phyloP scores from a whole-genome alignment of 2,329 filamentous ascomycete species.

The Paecilomyces sp. region DNA sequence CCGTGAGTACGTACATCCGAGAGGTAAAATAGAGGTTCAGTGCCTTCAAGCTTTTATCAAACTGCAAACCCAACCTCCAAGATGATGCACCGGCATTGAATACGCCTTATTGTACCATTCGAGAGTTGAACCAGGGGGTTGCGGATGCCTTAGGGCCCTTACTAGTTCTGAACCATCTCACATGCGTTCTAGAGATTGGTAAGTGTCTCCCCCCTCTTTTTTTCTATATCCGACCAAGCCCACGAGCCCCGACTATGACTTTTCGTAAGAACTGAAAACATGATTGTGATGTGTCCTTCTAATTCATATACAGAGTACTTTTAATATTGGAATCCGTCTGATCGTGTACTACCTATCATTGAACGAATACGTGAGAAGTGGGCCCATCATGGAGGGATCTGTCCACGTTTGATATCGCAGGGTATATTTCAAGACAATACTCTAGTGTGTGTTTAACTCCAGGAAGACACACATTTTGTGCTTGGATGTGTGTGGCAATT shows the following conservation, averaged over 20 bases:
- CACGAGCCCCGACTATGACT: not conserved
- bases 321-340: not conserved
- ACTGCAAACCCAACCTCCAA: not conserved
- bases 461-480: not conserved
- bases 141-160: not conserved
- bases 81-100: not conserved
- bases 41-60: not conserved
- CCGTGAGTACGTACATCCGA: constrained; percentile 4
- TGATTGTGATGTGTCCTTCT: not conserved
- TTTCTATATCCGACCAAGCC: not conserved
- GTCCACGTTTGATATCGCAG: constrained; percentile 13
- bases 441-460: not conserved
- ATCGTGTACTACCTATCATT: not conserved
- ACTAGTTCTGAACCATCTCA: not conserved
- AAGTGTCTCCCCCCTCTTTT: not conserved
- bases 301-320: not conserved
- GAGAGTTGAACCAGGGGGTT: not conserved
- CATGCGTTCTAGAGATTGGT: not conserved
- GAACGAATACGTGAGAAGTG: constrained; percentile 10
- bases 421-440: constrained; percentile 8
- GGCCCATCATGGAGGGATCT: constrained; percentile 17
- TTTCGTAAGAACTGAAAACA: not conserved
- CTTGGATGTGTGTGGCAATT: not conserved
- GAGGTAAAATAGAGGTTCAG: constrained; percentile 12
- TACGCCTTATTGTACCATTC: not conserved